Conservation (phyloP, 148 eudicot genomes). For the Tetragonia tetragonoides region DNA sequence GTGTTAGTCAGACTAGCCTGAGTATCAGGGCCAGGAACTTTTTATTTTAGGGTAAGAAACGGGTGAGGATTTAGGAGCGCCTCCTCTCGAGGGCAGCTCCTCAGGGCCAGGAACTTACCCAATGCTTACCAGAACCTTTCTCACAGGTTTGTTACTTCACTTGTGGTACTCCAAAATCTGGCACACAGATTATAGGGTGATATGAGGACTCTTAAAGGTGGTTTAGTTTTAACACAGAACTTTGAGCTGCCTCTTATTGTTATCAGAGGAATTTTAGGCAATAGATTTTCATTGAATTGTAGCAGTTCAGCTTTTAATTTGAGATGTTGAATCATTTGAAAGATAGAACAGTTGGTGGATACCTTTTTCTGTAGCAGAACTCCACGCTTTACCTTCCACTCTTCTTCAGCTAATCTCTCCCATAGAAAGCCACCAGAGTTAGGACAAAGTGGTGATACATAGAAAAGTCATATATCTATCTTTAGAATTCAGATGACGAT, state of each 20-base stretch:
- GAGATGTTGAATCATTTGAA: not conserved
- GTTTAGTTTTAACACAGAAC: not conserved
- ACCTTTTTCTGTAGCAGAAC: slow-evolving; percentile 80
- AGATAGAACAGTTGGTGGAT: not conserved
- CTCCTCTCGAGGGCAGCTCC: too few species aligned
- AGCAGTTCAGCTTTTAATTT: not conserved
- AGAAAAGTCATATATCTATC: not conserved
- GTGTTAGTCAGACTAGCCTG: not conserved
- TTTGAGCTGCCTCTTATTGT: not conserved
- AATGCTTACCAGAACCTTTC: too few species aligned
- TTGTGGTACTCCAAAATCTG: too few species aligned
- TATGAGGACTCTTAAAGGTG: not conserved
- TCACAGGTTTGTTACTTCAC: too few species aligned
- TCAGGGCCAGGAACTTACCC: too few species aligned
- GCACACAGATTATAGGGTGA: not conserved
- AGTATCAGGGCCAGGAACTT: too few species aligned
- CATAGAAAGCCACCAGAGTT: slow-evolving; percentile 28
- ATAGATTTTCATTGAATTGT: not conserved
- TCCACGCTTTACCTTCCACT: slow-evolving; percentile 88
- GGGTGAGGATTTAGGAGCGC: too few species aligned
- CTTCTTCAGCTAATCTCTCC: slow-evolving; percentile 93
- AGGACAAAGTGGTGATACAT: slow-evolving; percentile 3
- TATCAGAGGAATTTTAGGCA: not conserved
- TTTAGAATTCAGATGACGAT: too few species aligned
- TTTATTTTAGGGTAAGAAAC: too few species aligned